These are phyloP conservation scores for Syzygium jambos DNA, from an alignment of 345 rosid genomes.

Conservation along the genomic window DNA sequence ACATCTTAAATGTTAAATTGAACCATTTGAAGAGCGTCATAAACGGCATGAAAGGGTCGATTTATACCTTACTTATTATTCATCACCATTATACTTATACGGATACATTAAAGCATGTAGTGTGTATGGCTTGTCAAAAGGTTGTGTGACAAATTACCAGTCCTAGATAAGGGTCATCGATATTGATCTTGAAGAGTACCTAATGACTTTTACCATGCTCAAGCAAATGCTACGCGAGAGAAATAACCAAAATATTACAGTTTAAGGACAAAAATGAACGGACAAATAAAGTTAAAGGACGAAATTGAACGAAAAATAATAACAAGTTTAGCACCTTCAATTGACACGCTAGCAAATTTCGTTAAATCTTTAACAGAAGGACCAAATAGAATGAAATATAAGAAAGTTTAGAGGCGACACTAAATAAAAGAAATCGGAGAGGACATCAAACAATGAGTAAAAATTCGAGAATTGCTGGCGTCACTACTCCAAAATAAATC, in stretches of 20 bases:
- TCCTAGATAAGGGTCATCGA: background rate
- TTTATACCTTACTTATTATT: background rate
- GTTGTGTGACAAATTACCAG: background rate
- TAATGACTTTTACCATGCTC: background rate
- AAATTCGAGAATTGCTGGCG: background rate
- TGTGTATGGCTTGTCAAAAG: background rate
- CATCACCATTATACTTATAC: background rate
- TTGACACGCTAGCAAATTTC: background rate
- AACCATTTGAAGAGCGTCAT: background rate
- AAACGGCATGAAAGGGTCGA: background rate
- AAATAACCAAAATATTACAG: background rate
- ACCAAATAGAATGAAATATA: background rate
- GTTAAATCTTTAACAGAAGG: background rate
- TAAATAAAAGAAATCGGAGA: background rate
- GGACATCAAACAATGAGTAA: background rate
- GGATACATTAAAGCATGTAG: background rate
- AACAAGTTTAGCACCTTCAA: background rate
- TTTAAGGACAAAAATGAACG: background rate
- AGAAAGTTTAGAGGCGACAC: background rate
- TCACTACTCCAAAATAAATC: background rate
- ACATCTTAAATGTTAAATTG: background rate
- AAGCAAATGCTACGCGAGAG: background rate
- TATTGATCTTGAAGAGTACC: background rate
- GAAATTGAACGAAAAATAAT: background rate
- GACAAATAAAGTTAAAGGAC: background rate